These are phyloP conservation scores for Plasmodium knowlesi DNA, from an alignment of 169 alveolate genomes.

Conservation along the genomic window DNA sequence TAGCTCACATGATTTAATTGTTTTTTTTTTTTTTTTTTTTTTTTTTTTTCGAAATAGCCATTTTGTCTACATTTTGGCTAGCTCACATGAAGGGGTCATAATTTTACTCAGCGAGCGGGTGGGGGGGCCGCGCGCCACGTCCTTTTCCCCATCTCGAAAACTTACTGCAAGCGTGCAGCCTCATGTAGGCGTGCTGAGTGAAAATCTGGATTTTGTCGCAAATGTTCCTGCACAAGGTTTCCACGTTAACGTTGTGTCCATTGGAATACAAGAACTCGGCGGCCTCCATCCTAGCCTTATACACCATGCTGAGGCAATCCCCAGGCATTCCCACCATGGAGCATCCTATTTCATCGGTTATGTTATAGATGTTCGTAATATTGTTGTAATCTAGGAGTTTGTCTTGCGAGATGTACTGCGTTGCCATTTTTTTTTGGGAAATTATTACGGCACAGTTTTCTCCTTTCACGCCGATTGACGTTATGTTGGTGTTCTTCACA, in stretches of 20 bases:
- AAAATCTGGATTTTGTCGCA: conserved; percentile 94
- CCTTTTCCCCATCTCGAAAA: not conserved
- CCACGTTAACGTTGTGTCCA: conserved; percentile 95
- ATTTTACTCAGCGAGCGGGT: not conserved
- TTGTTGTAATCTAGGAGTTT: conserved; percentile 83
- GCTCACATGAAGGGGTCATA: conserved; percentile 13
- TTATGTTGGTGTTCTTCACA: conserved; percentile 94
- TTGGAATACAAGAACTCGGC: conserved; percentile 91
- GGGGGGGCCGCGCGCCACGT: not conserved
- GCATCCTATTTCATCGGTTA: conserved; percentile 87
- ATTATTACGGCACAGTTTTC: conserved; percentile 94
- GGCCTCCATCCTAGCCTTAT: conserved; percentile 92
- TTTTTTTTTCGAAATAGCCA: not conserved
- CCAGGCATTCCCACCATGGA: conserved; percentile 89
- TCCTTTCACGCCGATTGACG: conserved; percentile 98
- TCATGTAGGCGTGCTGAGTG: conserved; percentile 97
- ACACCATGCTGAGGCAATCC: conserved; percentile 89
- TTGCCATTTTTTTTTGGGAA: conserved; percentile 95
- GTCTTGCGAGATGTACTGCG: conserved; percentile 87
- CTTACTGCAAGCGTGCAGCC: conserved; percentile 94
- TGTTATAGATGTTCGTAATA: conserved; percentile 85
- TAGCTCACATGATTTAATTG: not conserved
- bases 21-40: not conserved
- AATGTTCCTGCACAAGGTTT: conserved; percentile 91
- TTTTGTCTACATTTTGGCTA: not conserved